Evolutionary conservation across 2,329 filamentous ascomycete species (phyloP).

Genomic region (Cryphonectria japonica): DNA sequence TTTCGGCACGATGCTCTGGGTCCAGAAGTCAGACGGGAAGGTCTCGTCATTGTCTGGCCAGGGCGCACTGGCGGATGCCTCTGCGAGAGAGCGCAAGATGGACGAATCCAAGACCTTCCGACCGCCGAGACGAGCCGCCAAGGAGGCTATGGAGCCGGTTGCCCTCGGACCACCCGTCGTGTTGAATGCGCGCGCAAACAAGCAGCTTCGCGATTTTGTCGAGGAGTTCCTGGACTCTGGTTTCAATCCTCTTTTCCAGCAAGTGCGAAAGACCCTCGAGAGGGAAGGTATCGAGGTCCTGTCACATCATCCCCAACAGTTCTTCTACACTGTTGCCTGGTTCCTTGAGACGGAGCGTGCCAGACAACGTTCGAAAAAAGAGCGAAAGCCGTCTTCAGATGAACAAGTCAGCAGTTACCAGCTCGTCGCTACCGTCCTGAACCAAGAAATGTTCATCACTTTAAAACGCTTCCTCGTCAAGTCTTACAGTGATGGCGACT

Average conservation of each 20-base stretch:
- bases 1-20: conserved; percentile 97
- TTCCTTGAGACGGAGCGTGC: conserved; percentile 85
- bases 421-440: conserved; percentile 85
- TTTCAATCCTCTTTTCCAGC: conserved; percentile 88
- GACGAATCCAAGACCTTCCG: conserved; percentile 90
- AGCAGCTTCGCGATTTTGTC: conserved; percentile 78
- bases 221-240: conserved; percentile 93
- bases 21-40: conserved; percentile 83
- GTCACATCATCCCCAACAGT: conserved; percentile 78
- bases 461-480: conserved; percentile 82
- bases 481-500: conserved; percentile 80
- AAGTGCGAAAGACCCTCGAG: conserved; percentile 87
- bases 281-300: conserved; percentile 83
- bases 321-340: conserved; percentile 92
- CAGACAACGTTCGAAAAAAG: conserved; percentile 65
- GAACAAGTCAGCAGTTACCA: conserved; percentile 77
- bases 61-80: conserved; percentile 74
- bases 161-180: conserved; percentile 77
- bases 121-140: conserved; percentile 69
- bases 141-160: conserved; percentile 65
- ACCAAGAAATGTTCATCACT: conserved; percentile 92
- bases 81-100: conserved; percentile 81
- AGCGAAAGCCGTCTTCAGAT: conserved; percentile 47
- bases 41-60: conserved; percentile 88
- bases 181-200: conserved; percentile 74